Evolutionary conservation across 345 rosid species (phyloP).

Genomic region (Mallotus nudiflorus): DNA sequence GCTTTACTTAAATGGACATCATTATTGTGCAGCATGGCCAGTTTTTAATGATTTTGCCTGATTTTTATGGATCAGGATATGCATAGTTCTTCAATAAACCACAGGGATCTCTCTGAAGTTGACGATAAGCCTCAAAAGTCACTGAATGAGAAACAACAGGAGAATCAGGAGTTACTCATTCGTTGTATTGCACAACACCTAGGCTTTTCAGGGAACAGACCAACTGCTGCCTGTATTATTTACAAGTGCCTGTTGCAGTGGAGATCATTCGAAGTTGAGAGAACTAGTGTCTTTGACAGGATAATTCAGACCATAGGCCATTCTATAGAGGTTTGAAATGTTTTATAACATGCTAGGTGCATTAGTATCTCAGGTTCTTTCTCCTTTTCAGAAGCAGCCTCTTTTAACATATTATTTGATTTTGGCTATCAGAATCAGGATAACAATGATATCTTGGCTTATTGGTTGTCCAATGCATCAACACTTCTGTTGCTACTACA

Average conservation of each 20-base stretch:
- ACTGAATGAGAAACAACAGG: slow-evolving; percentile 92
- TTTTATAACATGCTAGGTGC: background rate
- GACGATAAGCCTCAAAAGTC: slow-evolving; percentile 91
- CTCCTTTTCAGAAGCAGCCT: background rate
- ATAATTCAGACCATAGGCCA: slow-evolving; percentile 91
- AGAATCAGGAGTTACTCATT: slow-evolving; percentile 91
- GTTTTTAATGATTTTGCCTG: no score
- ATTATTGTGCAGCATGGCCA: no score
- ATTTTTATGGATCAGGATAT: slow-evolving; percentile 57
- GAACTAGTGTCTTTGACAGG: slow-evolving; percentile 86
- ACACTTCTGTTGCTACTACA: slow-evolving; percentile 91
- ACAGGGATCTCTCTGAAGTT: slow-evolving; percentile 59
- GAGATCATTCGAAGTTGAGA: slow-evolving; percentile 97
- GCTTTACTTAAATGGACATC: background rate
- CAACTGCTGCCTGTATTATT: slow-evolving; percentile 88
- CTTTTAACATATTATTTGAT: slow-evolving; percentile 22
- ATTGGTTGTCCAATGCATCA: slow-evolving; percentile 94
- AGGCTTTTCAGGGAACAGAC: slow-evolving; percentile 76
- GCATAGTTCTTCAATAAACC: slow-evolving; percentile 70
- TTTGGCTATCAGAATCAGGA: slow-evolving; percentile 67
- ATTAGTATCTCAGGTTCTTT: background rate
- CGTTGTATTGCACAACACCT: slow-evolving; percentile 87
- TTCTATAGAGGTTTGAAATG: slow-evolving; percentile 76
- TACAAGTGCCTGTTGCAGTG: slow-evolving; percentile 92
- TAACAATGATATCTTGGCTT: slow-evolving; percentile 78